Conservation (phyloP, 768 basidiomycete species). For the Rhizopogon vinicolor region DNA sequence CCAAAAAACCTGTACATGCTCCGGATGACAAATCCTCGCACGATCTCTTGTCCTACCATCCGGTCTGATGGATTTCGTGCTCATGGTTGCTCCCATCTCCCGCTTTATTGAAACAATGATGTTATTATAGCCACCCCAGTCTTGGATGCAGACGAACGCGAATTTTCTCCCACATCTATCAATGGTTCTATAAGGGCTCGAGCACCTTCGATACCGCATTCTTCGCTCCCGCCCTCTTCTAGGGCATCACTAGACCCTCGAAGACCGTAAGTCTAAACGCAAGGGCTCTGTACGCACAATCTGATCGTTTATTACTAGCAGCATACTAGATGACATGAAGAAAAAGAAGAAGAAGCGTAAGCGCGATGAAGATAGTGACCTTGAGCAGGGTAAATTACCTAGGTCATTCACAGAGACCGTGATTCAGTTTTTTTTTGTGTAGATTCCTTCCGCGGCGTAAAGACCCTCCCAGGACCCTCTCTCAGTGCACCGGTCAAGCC, state of each 20-base stretch:
- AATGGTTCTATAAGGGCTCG: constrained; percentile 42
- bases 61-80: background rate
- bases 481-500: constrained; percentile 46
- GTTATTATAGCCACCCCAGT: constrained; percentile 40
- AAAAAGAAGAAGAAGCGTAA: constrained; percentile 87
- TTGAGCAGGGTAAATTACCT: constrained; percentile 42
- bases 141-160: constrained; percentile 47
- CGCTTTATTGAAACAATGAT: constrained; percentile 6
- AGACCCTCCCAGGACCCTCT: constrained; percentile 51
- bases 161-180: constrained; percentile 20
- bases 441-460: constrained; percentile 53
- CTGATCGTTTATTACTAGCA: constrained; percentile 6
- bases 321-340: constrained; percentile 49
- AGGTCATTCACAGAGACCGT: constrained; percentile 4
- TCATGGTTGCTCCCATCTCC: background rate
- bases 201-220: constrained; percentile 38
- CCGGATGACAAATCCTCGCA: background rate
- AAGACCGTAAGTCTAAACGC: constrained; percentile 42
- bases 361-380: constrained; percentile 72
- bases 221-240: constrained; percentile 42
- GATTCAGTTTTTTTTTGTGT: constrained; percentile 4
- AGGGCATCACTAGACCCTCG: constrained; percentile 61
- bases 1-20: constrained; percentile 5
- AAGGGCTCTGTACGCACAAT: constrained; percentile 11
- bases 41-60: background rate